A percentile compares a stretch with the other conserved stretches of the same genome.
These are phyloP conservation scores for Kernera saxatilis DNA, from an alignment of 345 rosid genomes.

Conservation along the genomic window DNA sequence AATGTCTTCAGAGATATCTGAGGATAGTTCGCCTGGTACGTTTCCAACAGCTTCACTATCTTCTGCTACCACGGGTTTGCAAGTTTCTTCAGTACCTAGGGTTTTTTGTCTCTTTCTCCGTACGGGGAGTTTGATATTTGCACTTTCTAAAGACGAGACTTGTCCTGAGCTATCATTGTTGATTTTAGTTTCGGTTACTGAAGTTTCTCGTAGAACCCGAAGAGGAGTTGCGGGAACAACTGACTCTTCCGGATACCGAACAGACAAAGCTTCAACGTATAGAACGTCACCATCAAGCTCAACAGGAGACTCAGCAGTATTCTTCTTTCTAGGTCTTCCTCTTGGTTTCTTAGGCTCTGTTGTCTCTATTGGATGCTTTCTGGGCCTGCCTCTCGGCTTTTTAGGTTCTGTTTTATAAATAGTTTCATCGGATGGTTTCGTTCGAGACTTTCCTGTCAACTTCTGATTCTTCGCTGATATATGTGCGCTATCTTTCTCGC, in stretches of 20 bases:
- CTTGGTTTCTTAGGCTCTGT: slow-evolving; percentile 26
- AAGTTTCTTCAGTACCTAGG: slow-evolving; percentile 22
- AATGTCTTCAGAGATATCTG: slow-evolving; percentile 38
- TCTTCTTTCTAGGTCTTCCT: slow-evolving; percentile 33
- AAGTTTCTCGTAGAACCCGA: slow-evolving; percentile 27
- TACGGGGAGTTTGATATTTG: slow-evolving; percentile 25
- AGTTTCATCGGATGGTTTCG: slow-evolving; percentile 17
- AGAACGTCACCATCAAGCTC: slow-evolving; percentile 29
- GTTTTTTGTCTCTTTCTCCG: slow-evolving; percentile 32
- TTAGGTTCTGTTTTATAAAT: slow-evolving; percentile 20
- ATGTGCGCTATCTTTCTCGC: slow-evolving; percentile 27
- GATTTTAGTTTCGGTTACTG: slow-evolving; percentile 17
- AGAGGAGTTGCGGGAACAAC: slow-evolving; percentile 34
- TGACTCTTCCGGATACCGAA: slow-evolving; percentile 48
- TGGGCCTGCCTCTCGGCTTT: slow-evolving; percentile 52
- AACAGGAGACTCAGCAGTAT: slow-evolving; percentile 29
- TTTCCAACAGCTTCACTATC: slow-evolving; percentile 22
- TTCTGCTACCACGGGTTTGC: slow-evolving; percentile 18
- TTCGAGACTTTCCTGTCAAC: slow-evolving; percentile 3
- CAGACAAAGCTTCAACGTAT: slow-evolving; percentile 38
- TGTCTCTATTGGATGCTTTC: slow-evolving; percentile 35
- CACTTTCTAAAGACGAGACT: slow-evolving; percentile 27
- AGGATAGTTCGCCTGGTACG: slow-evolving; percentile 21
- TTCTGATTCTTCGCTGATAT: slow-evolving; percentile 24
- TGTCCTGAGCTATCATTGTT: slow-evolving; percentile 13